A percentile compares a stretch with the other conserved stretches of the same genome.
phyloP scores from a whole-genome alignment of 2,329 filamentous ascomycete genomes.

The Penicillium palitans region DNA sequence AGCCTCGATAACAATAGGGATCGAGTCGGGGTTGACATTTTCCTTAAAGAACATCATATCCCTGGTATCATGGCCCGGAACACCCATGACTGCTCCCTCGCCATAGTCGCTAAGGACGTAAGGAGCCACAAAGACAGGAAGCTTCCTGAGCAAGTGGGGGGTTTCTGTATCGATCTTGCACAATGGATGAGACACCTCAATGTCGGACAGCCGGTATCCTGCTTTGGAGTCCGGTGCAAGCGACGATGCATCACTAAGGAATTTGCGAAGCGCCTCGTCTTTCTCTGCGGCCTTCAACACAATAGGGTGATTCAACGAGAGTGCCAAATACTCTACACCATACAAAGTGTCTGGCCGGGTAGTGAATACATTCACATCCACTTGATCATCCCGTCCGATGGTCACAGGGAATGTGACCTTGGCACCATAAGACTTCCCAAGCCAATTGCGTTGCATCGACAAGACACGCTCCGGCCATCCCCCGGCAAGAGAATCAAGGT shows the following conservation, averaged over 20 bases:
- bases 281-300: constrained; percentile 61
- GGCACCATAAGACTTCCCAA: constrained; percentile 75
- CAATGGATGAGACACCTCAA: constrained; percentile 67
- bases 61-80: constrained; percentile 77
- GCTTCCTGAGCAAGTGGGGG: constrained; percentile 37
- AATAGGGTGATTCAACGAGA: constrained; percentile 71
- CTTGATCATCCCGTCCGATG: constrained; percentile 32
- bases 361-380: constrained; percentile 72
- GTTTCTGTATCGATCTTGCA: constrained; percentile 54
- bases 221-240: constrained; percentile 58
- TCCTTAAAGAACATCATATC: constrained; percentile 79
- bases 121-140: constrained; percentile 78
- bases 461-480: constrained; percentile 82
- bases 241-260: constrained; percentile 59
- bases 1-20: constrained; percentile 61
- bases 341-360: constrained; percentile 85
- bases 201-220: constrained; percentile 65
- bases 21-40: constrained; percentile 61
- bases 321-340: constrained; percentile 79
- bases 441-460: constrained; percentile 83
- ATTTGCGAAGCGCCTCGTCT: constrained; percentile 64
- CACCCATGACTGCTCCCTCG: constrained; percentile 87
- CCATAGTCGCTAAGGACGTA: constrained; percentile 86
- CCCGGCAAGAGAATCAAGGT: constrained; percentile 65
- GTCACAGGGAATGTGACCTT: constrained; percentile 68